phyloP scores from a whole-genome alignment of 2,329 filamentous ascomycete genomes.

The Colletotrichum karsti region DNA sequence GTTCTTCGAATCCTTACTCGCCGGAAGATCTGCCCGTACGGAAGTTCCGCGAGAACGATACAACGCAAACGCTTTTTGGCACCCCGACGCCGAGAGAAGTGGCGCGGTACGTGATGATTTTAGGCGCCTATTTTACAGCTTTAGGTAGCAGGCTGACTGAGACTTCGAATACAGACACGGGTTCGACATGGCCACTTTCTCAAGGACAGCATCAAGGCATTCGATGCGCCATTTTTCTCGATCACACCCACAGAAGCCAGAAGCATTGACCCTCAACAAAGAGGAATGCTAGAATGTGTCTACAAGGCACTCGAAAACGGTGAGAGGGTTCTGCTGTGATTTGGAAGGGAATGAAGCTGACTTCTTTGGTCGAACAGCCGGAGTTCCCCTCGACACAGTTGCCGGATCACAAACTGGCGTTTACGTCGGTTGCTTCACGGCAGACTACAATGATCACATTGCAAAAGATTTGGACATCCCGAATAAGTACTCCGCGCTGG shows the following conservation, averaged over 20 bases:
- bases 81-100: slow-evolving; percentile 36
- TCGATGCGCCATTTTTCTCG: slow-evolving; percentile 38
- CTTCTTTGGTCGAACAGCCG: slow-evolving; percentile 14
- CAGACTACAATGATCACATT: slow-evolving; percentile 33
- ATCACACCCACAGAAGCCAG: slow-evolving; percentile 36
- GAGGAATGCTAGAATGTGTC: slow-evolving; percentile 41
- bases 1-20: slow-evolving; percentile 52
- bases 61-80: slow-evolving; percentile 40
- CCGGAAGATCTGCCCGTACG: slow-evolving; percentile 35
- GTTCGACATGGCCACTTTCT: slow-evolving; percentile 38
- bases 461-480: slow-evolving; percentile 24
- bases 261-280: slow-evolving; percentile 43
- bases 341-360: neutral
- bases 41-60: slow-evolving; percentile 38
- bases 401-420: slow-evolving; percentile 30
- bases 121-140: neutral
- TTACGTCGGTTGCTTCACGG: slow-evolving; percentile 38
- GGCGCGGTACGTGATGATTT: slow-evolving; percentile 32
- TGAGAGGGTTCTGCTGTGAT: neutral
- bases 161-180: slow-evolving; percentile 10
- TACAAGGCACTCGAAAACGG: slow-evolving; percentile 42
- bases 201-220: slow-evolving; percentile 33
- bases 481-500: slow-evolving; percentile 35
- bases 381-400: slow-evolving; percentile 31
- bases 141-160: neutral